phyloP scores from a whole-genome alignment of 495 filamentous ascomycete species.

The Halenospora varia region DNA sequence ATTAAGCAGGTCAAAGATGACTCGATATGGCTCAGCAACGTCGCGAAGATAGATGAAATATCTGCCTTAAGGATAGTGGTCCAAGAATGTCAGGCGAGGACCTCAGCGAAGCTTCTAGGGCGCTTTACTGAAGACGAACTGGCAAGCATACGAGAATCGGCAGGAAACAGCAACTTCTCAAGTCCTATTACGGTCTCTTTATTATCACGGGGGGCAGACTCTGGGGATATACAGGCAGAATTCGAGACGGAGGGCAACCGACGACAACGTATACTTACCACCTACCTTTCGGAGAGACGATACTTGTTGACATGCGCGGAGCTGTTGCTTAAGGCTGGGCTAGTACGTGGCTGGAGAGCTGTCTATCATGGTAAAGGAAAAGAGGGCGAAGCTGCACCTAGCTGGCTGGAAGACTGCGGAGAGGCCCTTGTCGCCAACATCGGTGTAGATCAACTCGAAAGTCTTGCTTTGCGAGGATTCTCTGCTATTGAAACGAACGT shows the following conservation, averaged over 20 bases:
- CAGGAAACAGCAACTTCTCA: conserved; percentile 48
- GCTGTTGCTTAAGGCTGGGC: conserved; percentile 4
- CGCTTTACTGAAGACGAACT: conserved; percentile 66
- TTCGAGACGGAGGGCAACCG: conserved; percentile 56
- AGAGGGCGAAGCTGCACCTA: neutral
- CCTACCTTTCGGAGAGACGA: conserved; percentile 67
- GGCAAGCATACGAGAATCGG: conserved; percentile 60
- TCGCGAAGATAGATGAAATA: conserved; percentile 73
- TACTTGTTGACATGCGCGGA: conserved; percentile 40
- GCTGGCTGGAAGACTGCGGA: neutral
- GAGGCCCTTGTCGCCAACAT: neutral
- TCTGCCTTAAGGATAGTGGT: conserved; percentile 75
- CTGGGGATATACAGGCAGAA: conserved; percentile 41
- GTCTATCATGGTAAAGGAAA: conserved; percentile 6
- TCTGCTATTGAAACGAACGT: conserved; percentile 41
- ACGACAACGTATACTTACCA: conserved; percentile 56
- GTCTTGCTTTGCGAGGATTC: conserved; percentile 33
- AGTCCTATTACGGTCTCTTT: conserved; percentile 33
- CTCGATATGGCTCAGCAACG: conserved; percentile 76
- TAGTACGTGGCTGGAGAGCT: neutral
- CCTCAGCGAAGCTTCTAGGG: conserved; percentile 58
- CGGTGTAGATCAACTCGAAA: neutral
- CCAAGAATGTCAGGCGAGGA: conserved; percentile 77
- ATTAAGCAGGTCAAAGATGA: conserved; percentile 82
- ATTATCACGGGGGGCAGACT: conserved; percentile 34